Evolutionary conservation across 495 filamentous ascomycete genomes (phyloP).

Genomic region (Neurospora sp.): DNA sequence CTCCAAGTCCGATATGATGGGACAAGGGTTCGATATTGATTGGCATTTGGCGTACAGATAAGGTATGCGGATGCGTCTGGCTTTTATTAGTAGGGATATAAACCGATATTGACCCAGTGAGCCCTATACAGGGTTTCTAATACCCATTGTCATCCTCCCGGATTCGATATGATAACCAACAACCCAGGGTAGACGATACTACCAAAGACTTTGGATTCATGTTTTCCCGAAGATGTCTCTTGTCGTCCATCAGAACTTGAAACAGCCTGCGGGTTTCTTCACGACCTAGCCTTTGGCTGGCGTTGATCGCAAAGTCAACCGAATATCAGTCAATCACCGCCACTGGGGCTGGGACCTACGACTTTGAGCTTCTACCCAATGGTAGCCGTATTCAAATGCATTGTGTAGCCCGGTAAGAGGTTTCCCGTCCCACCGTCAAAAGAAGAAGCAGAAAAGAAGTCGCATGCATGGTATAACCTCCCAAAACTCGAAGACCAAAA

Average conservation of each 20-base stretch:
- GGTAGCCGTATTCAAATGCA: background rate
- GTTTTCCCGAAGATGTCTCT: background rate
- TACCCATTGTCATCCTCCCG: background rate
- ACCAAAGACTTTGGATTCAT: background rate
- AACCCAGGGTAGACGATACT: background rate
- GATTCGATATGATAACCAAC: background rate
- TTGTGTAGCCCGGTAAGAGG: background rate
- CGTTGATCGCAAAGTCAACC: background rate
- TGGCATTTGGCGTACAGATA: background rate
- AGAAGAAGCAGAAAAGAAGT: background rate
- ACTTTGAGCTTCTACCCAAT: background rate
- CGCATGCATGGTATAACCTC: slow-evolving; percentile 3
- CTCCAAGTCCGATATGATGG: background rate
- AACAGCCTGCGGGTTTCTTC: background rate
- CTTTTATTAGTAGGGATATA: background rate
- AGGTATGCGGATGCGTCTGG: background rate
- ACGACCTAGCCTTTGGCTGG: background rate
- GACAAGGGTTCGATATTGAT: background rate
- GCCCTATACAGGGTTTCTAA: background rate
- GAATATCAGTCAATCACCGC: too few species aligned
- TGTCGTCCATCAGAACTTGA: background rate
- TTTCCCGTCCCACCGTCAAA: background rate
- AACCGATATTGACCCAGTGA: background rate
- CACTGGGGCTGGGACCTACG: background rate
- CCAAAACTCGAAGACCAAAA: background rate